phyloP scores from a whole-genome alignment of 495 filamentous ascomycete genomes.

The Achaetomiella virescens region DNA sequence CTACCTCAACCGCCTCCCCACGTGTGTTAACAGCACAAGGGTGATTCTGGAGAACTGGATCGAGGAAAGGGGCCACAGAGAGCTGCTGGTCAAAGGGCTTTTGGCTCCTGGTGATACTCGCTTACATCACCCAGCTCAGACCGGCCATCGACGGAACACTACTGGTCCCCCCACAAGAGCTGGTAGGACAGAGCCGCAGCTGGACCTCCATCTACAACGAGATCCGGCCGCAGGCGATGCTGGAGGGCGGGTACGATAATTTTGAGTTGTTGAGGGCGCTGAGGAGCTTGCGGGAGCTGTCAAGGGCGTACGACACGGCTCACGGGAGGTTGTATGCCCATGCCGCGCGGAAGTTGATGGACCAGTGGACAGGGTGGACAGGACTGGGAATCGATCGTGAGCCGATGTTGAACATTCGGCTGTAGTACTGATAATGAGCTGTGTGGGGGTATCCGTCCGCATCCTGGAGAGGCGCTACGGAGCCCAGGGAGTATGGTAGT shows the following conservation, averaged over 20 bases:
- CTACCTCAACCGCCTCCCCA: conserved; percentile 24
- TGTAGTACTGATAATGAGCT: conserved; percentile 5
- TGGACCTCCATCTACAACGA: conserved; percentile 17
- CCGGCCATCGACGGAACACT: conserved; percentile 22
- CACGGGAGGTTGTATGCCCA: conserved; percentile 16
- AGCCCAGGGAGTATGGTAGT: too few species aligned
- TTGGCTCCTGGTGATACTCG: conserved; percentile 25
- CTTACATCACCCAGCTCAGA: conserved; percentile 29
- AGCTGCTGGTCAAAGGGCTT: conserved; percentile 22
- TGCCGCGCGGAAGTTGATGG: conserved; percentile 27
- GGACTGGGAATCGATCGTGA: conserved; percentile 22
- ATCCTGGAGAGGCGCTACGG: background rate
- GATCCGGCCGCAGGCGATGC: background rate
- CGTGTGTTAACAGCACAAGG: conserved; percentile 18
- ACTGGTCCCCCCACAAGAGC: conserved; percentile 5
- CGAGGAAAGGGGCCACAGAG: conserved; percentile 10
- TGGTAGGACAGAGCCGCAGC: conserved; percentile 1
- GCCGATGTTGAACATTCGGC: conserved; percentile 25
- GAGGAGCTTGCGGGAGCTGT: conserved; percentile 26
- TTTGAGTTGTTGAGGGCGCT: conserved; percentile 19
- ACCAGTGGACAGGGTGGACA: conserved; percentile 25
- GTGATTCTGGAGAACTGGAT: conserved; percentile 20
- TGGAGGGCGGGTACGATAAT: conserved; percentile 11
- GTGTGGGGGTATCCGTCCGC: background rate
- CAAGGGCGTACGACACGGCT: background rate